phyloP scores from a whole-genome alignment of 2,329 filamentous ascomycete species.

The Diaporthe caulivora region DNA sequence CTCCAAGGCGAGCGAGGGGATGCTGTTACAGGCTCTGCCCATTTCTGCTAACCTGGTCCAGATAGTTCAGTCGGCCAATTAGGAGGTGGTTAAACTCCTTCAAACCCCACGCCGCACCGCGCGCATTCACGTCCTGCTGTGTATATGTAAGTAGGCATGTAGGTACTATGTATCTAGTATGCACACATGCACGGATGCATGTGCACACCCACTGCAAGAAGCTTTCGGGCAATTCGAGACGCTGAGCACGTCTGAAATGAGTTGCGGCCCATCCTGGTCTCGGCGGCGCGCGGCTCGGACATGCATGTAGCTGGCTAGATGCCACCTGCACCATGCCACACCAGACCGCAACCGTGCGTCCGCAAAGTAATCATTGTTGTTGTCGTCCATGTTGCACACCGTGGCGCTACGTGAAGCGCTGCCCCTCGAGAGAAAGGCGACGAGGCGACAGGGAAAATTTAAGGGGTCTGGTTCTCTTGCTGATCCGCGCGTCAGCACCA shows the following conservation, averaged over 20 bases:
- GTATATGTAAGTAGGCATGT: background rate
- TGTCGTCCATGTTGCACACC: background rate
- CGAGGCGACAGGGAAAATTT: slow-evolving; percentile 34
- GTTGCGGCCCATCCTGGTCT: slow-evolving; percentile 17
- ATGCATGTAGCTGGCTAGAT: slow-evolving; percentile 13
- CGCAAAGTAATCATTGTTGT: background rate
- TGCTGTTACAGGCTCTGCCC: slow-evolving; percentile 3
- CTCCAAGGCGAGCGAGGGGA: background rate
- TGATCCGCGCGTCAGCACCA: slow-evolving; percentile 40
- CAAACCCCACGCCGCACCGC: slow-evolving; percentile 24
- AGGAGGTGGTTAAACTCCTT: background rate
- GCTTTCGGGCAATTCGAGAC: slow-evolving; percentile 10
- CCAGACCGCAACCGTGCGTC: background rate
- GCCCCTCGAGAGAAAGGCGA: slow-evolving; percentile 4
- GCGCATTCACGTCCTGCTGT: background rate
- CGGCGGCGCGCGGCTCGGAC: slow-evolving; percentile 29
- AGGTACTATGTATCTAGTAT: background rate
- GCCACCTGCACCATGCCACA: slow-evolving; percentile 12
- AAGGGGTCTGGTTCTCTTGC: slow-evolving; percentile 38
- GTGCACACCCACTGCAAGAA: slow-evolving; percentile 8
- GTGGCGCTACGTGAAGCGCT: background rate
- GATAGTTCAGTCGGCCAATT: background rate
- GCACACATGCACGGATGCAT: background rate
- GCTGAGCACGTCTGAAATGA: slow-evolving; percentile 27
- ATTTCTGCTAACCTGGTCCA: background rate